A percentile compares a stretch with the other conserved stretches of the same genome.
Evolutionary conservation across 129 eudicot genomes (phyloP).

Genomic region (Heracleum sosnowskyi): DNA sequence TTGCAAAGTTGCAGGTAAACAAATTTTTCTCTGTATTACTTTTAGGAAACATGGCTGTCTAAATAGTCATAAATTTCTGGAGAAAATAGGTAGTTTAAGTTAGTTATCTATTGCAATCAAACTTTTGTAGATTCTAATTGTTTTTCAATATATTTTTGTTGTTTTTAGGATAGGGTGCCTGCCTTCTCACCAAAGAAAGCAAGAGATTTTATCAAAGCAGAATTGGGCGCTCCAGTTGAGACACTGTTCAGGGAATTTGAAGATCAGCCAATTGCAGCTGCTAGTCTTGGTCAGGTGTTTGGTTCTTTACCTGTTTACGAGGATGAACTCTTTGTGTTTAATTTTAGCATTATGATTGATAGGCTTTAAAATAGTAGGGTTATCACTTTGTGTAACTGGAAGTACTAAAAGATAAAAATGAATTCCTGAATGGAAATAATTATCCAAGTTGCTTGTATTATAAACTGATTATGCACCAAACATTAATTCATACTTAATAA

Average conservation of each 20-base stretch:
- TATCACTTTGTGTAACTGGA: background rate
- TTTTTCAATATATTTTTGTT: background rate
- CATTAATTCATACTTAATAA: background rate
- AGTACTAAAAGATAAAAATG: background rate
- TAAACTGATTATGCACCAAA: background rate
- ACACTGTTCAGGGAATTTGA: conserved; percentile 75
- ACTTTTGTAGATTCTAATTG: conserved; percentile 10
- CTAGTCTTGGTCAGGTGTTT: conserved; percentile 99
- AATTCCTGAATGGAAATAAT: background rate
- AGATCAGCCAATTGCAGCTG: conserved; percentile 93
- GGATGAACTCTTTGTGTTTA: background rate
- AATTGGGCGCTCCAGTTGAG: conserved; percentile 82
- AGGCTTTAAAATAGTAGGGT: background rate
- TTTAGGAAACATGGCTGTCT: conserved; percentile 7
- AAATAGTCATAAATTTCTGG: background rate
- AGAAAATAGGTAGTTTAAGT: background rate
- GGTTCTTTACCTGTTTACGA: conserved; percentile 13
- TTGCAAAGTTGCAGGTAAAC: conserved; percentile 87
- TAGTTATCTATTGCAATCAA: conserved; percentile 10
- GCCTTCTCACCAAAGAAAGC: conserved; percentile 85
- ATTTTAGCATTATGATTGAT: background rate
- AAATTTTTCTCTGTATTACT: conserved; percentile 3
- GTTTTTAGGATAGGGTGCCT: conserved; percentile 85
- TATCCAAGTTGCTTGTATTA: background rate
- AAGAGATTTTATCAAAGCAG: conserved; percentile 55